Evolutionary conservation across 805 yeast genomes (phyloP), one percentile per base, ranked within the genome.

Genomic region (Kregervanrija fluxuum): DNA sequence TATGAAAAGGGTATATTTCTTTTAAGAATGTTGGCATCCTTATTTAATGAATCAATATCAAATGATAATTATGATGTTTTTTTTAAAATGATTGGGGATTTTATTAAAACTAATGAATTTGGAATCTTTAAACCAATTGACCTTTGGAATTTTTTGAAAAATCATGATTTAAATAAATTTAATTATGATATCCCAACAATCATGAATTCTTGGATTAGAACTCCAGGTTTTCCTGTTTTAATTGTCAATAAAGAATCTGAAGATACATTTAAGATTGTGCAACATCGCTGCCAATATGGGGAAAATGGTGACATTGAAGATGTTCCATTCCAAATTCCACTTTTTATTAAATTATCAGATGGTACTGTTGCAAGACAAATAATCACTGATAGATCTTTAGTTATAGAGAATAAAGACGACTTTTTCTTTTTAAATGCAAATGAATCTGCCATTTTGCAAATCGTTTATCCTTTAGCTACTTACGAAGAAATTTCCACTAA

Each of bases 221-320:
- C 71, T 11, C 70, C 81, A 0, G 89, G 90, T 1, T 73, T 70
- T 65, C 95, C 95, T 3, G 67, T 82, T 15, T 54, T 86, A 28
- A 64, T 69, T 35, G 87, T 83, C 12, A 61, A 58, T 5, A 45
- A 44, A 9, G 44, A 58, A 8, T 66, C 68, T 45, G 59, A 61
- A 11, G 70, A 61, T 9, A 55, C 55, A 3, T 60, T 79, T 48
- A 57, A 61, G 30, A 59, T 80, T 30, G 69, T 59, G 38, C 76
- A 72, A 52, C 71, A 68, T 47, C 54, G 70, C 35, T 68, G 60
- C 45, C 37, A 70, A 12, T 57, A 57, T 54, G 56, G 57, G 15
- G 50, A 44, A 13, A 43, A 43, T 15, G 49, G 55, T 8, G 53
- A 64, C 11, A 51, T 70, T 33, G 86, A 80, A 56, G 80, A 81